Base-by-base conservation (phyloP, 192 early-diverging fungal genomes). In the Geosiphon pyriformis region DNA sequence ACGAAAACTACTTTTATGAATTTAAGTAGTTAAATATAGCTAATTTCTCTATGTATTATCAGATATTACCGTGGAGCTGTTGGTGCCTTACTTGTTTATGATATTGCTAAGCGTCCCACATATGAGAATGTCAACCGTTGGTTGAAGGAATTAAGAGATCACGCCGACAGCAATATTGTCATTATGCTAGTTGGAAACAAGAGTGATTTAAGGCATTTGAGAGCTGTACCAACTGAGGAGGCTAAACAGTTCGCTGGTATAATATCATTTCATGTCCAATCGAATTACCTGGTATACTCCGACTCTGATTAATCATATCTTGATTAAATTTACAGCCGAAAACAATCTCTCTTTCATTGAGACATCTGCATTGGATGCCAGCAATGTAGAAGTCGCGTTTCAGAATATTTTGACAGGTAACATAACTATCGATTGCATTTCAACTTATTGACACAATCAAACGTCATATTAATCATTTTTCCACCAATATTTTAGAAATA, bases 161-260 rank as follows among this genome's bases (percentile, higher is more conserved):
- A 97, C 73, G 94, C 93, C 50, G 93, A 95, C 76, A 89, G 83
- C 79, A 98, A 97, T 82, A 99, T 99, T 86, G 92, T 94, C 27
- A 96, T 98, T 53, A 98, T 98, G 93, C 82, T 99, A 61, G 96
- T 99, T 18, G 96, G 95, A 60, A 99, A 99, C 85, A 99, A 99
- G 90, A 92, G 88, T 71, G 96, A 98, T 91, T 82, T 98, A 83
- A 85, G 90, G 74, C 95, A 98, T 74, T 79, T 95, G 65, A 83
- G 95, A 51, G 94, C 95, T 10, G 96, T 99, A 15, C 90, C 95
- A 2, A 98, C 95, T 22, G 96, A 98, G 20, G 96, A 99, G 73
- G 95, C 95, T 42, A 97, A 96, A 81, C 86, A 91, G 69, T 99
- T 97, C 88, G 93, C 97, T 25, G 79, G 89, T 88, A 86, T 74